phyloP scores from a whole-genome alignment of 2,329 filamentous ascomycete species.

The Gnomoniopsis smithogilvyi region DNA sequence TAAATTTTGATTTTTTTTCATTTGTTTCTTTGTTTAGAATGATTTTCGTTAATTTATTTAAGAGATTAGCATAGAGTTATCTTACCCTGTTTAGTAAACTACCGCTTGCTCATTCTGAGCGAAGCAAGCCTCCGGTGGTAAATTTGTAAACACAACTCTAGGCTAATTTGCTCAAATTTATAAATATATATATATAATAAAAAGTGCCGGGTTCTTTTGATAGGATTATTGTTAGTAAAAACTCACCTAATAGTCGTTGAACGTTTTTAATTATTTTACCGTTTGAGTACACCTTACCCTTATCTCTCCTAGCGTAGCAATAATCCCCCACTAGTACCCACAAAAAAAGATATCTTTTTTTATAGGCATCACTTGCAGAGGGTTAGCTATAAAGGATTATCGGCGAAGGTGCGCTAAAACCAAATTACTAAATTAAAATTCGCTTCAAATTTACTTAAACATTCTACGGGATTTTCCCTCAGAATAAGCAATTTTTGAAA shows the following conservation, averaged over 20 bases:
- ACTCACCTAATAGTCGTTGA: constrained; percentile 2
- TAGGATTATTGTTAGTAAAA: background rate
- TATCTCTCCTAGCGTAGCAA: background rate
- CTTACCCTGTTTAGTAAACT: background rate
- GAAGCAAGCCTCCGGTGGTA: no score
- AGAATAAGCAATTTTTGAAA: constrained; percentile 6
- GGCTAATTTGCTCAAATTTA: constrained; percentile 1
- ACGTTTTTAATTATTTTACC: constrained; percentile 2
- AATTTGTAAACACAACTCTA: background rate
- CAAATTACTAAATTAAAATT: background rate
- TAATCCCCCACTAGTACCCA: background rate
- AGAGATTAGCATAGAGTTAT: background rate
- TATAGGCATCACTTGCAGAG: background rate
- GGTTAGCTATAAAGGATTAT: background rate
- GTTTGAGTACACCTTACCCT: background rate
- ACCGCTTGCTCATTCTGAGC: no score
- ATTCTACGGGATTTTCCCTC: background rate
- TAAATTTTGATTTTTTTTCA: constrained; percentile 8
- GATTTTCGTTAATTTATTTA: constrained; percentile 6
- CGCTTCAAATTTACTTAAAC: constrained; percentile 5
- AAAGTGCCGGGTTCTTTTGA: background rate
- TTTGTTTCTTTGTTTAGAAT: background rate
- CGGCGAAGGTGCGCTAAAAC: no score
- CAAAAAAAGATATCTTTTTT: background rate
- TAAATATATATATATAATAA: constrained; percentile 3